phyloP scores from a whole-genome alignment of 495 filamentous ascomycete genomes.

The Lepidopterella palustris region DNA sequence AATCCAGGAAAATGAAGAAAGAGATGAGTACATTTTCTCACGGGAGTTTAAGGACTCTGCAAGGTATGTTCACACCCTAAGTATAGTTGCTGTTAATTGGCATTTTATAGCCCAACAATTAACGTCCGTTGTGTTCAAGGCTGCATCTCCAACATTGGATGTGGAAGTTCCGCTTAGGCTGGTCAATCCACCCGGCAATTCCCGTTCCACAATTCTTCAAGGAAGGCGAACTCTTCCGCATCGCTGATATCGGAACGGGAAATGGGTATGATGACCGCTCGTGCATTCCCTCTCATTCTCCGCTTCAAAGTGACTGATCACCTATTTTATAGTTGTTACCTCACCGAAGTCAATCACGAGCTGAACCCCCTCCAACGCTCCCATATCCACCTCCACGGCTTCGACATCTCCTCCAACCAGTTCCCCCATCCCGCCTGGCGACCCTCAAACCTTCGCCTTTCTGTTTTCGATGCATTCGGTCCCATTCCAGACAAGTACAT shows the following conservation, averaged over 20 bases:
- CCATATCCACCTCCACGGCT: neutral
- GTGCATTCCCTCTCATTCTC: neutral
- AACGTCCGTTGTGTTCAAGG: neutral
- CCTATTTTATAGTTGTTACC: constrained; percentile 3
- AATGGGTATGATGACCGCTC: constrained; percentile 2
- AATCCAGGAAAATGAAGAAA: too few relatives aligned
- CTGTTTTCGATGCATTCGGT: constrained; percentile 2
- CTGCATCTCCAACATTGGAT: constrained; percentile 10
- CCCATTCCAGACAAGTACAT: constrained; percentile 1
- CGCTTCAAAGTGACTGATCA: neutral
- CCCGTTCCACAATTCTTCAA: neutral
- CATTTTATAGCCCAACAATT: too few relatives aligned
- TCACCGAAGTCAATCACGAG: neutral
- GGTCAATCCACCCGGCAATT: constrained; percentile 9
- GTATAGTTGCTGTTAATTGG: too few relatives aligned
- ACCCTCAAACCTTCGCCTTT: neutral
- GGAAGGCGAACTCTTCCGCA: neutral
- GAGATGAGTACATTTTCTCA: too few relatives aligned
- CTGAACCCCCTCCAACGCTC: neutral
- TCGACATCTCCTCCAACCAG: neutral
- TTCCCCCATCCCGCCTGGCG: too few relatives aligned
- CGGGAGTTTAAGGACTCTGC: too few relatives aligned
- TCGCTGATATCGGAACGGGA: constrained; percentile 10
- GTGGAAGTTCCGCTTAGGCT: constrained; percentile 9
- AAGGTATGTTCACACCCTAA: too few relatives aligned